phyloP scores from a whole-genome alignment of 1,284 basidiomycete species.

The Leccinum angustisporum region DNA sequence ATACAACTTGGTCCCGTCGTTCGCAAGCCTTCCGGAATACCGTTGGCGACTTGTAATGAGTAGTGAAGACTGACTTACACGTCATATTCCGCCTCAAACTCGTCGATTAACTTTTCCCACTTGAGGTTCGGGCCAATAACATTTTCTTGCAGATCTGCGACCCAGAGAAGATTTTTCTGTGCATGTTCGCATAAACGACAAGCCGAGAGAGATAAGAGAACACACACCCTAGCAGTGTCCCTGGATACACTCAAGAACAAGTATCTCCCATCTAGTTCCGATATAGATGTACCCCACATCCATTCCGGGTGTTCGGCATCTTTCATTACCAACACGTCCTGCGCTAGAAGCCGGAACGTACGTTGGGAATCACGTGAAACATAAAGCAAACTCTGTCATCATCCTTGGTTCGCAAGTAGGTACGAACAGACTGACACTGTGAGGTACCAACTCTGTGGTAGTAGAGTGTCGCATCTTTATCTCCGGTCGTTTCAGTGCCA shows the following conservation, averaged over 20 bases:
- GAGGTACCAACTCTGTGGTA: slow-evolving; percentile 71
- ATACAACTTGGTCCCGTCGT: slow-evolving; percentile 67
- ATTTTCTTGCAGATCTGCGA: slow-evolving; percentile 61
- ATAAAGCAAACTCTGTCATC: slow-evolving; percentile 6
- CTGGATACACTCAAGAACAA: slow-evolving; percentile 54
- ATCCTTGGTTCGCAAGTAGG: background rate
- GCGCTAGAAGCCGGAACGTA: slow-evolving; percentile 42
- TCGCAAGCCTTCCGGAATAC: slow-evolving; percentile 52
- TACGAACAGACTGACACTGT: slow-evolving; percentile 52
- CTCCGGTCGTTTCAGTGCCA: slow-evolving; percentile 63
- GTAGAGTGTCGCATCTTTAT: slow-evolving; percentile 71
- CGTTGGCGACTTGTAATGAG: background rate
- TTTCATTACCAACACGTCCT: slow-evolving; percentile 67
- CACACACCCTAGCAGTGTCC: slow-evolving; percentile 64
- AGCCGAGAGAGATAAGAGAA: background rate
- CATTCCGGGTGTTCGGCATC: slow-evolving; percentile 65
- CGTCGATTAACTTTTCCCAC: slow-evolving; percentile 69
- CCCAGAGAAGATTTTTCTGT: slow-evolving; percentile 75
- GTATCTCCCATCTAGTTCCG: slow-evolving; percentile 66
- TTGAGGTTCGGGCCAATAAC: slow-evolving; percentile 61
- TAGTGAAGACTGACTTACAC: slow-evolving; percentile 44
- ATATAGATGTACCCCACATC: slow-evolving; percentile 60
- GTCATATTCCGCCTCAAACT: slow-evolving; percentile 61
- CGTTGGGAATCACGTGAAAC: slow-evolving; percentile 5
- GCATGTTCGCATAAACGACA: background rate